A percentile compares a stretch with the other conserved stretches of the same genome.
Conservation (phyloP, 148 eudicot genomes). For the Rhododendron griersonianum region DNA sequence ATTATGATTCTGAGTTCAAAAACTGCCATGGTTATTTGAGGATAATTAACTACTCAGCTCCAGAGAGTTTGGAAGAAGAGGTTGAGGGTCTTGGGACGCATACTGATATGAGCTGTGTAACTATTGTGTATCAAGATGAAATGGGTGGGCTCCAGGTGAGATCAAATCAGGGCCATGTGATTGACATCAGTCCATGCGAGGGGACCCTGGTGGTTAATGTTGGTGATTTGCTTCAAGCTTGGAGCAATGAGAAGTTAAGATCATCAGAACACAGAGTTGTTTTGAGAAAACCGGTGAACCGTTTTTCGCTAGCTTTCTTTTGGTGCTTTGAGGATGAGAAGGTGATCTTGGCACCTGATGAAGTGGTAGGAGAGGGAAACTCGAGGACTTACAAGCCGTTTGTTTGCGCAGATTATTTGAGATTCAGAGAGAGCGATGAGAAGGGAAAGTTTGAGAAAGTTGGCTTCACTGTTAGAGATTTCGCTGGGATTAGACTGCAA, state of each 20-base stretch:
- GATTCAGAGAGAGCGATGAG: slow-evolving; percentile 64
- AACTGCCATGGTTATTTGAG: slow-evolving; percentile 75
- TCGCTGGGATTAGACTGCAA: slow-evolving; percentile 41
- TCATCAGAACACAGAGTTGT: slow-evolving; percentile 86
- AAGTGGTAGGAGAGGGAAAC: slow-evolving; percentile 57
- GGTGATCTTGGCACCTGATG: slow-evolving; percentile 64
- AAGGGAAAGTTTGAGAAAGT: slow-evolving; percentile 77
- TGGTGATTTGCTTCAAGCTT: slow-evolving; percentile 88
- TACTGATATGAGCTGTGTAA: slow-evolving; percentile 85
- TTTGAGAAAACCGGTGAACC: slow-evolving; percentile 39
- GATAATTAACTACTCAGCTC: slow-evolving; percentile 67
- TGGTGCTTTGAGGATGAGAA: slow-evolving; percentile 85
- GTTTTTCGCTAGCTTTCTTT: slow-evolving; percentile 75
- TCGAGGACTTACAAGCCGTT: slow-evolving; percentile 51
- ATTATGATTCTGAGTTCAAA: slow-evolving; percentile 49
- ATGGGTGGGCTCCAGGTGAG: slow-evolving; percentile 80
- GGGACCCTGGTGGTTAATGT: slow-evolving; percentile 69
- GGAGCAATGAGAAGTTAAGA: slow-evolving; percentile 75
- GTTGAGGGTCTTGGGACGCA: slow-evolving; percentile 87
- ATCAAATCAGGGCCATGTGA: slow-evolving; percentile 60
- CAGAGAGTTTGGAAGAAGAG: slow-evolving; percentile 34
- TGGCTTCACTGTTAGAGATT: slow-evolving; percentile 74
- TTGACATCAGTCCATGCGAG: slow-evolving; percentile 54
- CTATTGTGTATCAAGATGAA: slow-evolving; percentile 78
- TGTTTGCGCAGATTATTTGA: slow-evolving; percentile 57